These are phyloP conservation scores for Aspergillus avenaceus DNA, from an alignment of 495 filamentous ascomycete species.

Conservation along the genomic window DNA sequence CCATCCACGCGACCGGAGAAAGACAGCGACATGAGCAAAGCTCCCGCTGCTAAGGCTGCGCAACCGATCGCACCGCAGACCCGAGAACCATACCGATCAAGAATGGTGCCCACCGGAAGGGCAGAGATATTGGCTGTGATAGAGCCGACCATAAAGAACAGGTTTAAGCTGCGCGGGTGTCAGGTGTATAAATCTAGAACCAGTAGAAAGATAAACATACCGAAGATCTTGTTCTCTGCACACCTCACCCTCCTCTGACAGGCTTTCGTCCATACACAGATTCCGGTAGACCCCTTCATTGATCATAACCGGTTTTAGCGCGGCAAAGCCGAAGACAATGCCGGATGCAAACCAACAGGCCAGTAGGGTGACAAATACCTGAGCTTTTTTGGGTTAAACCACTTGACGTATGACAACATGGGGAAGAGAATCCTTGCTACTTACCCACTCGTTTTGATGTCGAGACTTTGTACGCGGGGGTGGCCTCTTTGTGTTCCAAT, in stretches of 20 bases:
- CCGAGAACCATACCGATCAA: conserved; percentile 64
- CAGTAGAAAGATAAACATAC: conserved; percentile 23
- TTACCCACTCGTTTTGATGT: conserved; percentile 46
- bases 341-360: conserved; percentile 65
- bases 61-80: conserved; percentile 53
- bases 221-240: conserved; percentile 66
- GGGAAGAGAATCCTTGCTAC: conserved; percentile 2
- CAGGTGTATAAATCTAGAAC: neutral
- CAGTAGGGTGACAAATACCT: conserved; percentile 55
- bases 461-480: conserved; percentile 51
- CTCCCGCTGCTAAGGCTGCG: conserved; percentile 52
- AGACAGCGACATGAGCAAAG: conserved; percentile 55
- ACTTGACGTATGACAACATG: neutral
- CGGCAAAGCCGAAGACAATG: conserved; percentile 71
- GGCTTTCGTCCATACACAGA: conserved; percentile 46
- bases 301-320: conserved; percentile 66
- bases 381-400: conserved; percentile 33
- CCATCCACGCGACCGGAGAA: conserved; percentile 53
- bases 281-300: conserved; percentile 62
- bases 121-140: conserved; percentile 65
- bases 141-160: conserved; percentile 67
- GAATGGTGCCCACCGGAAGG: conserved; percentile 59
- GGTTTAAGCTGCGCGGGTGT: conserved; percentile 46
- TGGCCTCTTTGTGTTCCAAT: conserved; percentile 22
- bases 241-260: conserved; percentile 41